A percentile compares a stretch with the other conserved stretches of the same genome.
Conservation (phyloP, 1,139 yeast genomes). For the Diutina neorugosa region DNA sequence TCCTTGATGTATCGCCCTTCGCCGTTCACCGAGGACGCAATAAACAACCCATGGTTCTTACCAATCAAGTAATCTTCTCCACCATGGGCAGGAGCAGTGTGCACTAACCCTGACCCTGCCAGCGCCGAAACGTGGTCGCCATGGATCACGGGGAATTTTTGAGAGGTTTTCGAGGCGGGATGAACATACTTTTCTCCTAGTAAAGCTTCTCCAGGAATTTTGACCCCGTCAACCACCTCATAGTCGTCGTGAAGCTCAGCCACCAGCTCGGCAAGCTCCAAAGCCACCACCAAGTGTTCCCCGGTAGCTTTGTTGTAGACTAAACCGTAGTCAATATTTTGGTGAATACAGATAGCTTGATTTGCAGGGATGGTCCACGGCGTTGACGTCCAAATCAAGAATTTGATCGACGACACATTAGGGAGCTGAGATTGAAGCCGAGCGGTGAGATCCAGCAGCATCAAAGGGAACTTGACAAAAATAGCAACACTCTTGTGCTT, state of each 20-base stretch:
- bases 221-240: constrained; percentile 5
- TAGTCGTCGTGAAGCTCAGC: constrained; percentile 9
- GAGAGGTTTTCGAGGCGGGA: constrained; percentile 33
- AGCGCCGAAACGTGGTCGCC: constrained; percentile 73
- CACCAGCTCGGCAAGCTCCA: constrained; percentile 24
- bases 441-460: constrained; percentile 5
- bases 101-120: constrained; percentile 94
- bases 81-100: constrained; percentile 97
- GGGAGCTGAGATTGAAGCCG: neutral
- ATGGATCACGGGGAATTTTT: constrained; percentile 47
- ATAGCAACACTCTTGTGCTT: constrained; percentile 62
- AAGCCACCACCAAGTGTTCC: constrained; percentile 40
- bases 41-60: constrained; percentile 37
- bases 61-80: constrained; percentile 82
- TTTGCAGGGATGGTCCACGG: constrained; percentile 96
- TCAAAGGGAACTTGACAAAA: constrained; percentile 56
- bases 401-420: constrained; percentile 8
- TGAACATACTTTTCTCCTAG: constrained; percentile 37
- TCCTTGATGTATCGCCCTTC: constrained; percentile 50
- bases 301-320: constrained; percentile 16
- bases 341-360: constrained; percentile 66
- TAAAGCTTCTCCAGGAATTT: constrained; percentile 34
- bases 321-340: constrained; percentile 46
- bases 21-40: constrained; percentile 70
- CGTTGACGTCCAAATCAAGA: constrained; percentile 90